A percentile compares a stretch with the other conserved stretches of the same genome.
phyloP scores from a whole-genome alignment of 306 rosid genomes.

The Begonia loranthoides region DNA sequence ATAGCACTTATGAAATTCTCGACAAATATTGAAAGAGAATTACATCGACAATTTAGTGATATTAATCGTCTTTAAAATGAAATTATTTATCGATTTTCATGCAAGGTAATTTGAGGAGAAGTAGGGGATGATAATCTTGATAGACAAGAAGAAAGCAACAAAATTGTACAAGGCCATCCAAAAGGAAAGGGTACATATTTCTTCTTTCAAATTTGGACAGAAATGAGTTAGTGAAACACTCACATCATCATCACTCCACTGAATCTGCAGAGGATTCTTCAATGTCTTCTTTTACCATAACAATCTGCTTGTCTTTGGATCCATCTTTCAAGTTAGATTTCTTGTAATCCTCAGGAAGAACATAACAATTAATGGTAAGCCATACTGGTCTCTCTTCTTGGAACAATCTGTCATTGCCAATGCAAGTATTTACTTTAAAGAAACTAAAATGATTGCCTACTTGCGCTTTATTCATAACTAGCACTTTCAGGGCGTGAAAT shows the following conservation, averaged over 20 bases:
- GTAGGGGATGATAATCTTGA: too few relatives aligned
- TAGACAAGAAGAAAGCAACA: too few relatives aligned
- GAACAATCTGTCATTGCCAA: constrained; percentile 47
- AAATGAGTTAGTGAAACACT: not conserved
- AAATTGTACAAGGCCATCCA: not conserved
- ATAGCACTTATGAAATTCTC: too few relatives aligned
- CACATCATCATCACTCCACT: constrained; percentile 24
- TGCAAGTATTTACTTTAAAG: not conserved
- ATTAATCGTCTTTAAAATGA: too few relatives aligned
- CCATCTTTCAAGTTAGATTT: constrained; percentile 29
- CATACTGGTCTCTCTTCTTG: constrained; percentile 86
- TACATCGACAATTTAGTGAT: too few relatives aligned
- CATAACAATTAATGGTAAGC: constrained; percentile 74
- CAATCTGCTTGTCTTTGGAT: constrained; percentile 21
- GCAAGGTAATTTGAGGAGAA: too few relatives aligned
- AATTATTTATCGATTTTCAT: too few relatives aligned
- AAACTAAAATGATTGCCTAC: not conserved
- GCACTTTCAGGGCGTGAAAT: too few relatives aligned
- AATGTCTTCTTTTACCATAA: constrained; percentile 32
- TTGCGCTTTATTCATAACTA: too few relatives aligned
- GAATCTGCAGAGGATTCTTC: constrained; percentile 24
- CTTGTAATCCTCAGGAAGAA: constrained; percentile 47
- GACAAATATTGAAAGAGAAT: too few relatives aligned
- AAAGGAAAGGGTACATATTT: not conserved
- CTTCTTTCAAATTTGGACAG: not conserved